Base-by-base conservation (phyloP, 208 protist genomes). In the Crithidia bombi region DNA sequence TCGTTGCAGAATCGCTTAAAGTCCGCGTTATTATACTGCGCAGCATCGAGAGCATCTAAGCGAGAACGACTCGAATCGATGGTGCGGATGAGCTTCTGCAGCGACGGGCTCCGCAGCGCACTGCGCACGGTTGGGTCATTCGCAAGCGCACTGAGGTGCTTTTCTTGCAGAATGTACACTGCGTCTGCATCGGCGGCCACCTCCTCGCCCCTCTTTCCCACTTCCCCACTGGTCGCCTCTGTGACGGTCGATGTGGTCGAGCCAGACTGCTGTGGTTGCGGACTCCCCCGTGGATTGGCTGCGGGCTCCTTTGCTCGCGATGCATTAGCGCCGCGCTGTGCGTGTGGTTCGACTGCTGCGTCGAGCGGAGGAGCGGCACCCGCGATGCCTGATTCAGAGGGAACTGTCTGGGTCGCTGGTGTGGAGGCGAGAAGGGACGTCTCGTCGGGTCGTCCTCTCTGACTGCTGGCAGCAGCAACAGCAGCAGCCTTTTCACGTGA, bases 31-130 rank as follows among this genome's bases (percentile, higher is more conserved):
- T 95, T 95, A 56, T 77, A 76, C 78, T 91, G 55, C 43, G 90
- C 92, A 17, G 89, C 84, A 41, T 93, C 82, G 15, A 97, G 75
- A 38, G 92, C 92, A 11, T 95, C 92, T 2, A 95, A 64, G 7
- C 79, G 79, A 0, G 86, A 85, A 0, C 84, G 83, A 69, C 90
- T 95, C 9, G 50, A 57, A 65, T 93, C 79, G 51, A 97, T 91
- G 1, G 83, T 78, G 14, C 58, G 67, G 32, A 95, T 66, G 26
- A 95, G 70, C 30, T 64, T 66, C 69, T 94, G 89, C 55, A 97
- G 69, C 51, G 85, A 78, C 0, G 44, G 49, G 9, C 65, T 84
- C 44, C 75, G 67, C 41, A 97, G 82, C 23, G 82, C 72, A 26
- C 70, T 51, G 2, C 85, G 87, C 56, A 96, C 59, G 2, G 49